phyloP scores from a whole-genome alignment of 1,284 basidiomycete species.

The Ceratobasidium sp. region DNA sequence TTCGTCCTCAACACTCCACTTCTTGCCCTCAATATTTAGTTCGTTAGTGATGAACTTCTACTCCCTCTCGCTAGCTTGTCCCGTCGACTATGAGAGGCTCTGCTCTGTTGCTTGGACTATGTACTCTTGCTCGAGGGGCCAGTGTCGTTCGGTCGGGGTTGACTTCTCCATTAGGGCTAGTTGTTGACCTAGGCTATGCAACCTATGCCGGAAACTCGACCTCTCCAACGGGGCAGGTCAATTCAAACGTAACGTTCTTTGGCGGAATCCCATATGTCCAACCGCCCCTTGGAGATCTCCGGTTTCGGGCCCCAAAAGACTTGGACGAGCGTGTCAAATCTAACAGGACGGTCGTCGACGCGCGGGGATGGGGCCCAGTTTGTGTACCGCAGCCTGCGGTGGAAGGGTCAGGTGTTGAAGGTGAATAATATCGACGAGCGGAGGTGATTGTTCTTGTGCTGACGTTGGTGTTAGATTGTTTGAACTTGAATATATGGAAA shows the following conservation, averaged over 20 bases:
- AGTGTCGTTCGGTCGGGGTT: background rate
- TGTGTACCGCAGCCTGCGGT: constrained; percentile 40
- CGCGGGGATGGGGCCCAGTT: constrained; percentile 38
- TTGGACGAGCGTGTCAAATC: constrained; percentile 50
- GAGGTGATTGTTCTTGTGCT: background rate
- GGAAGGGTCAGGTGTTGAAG: constrained; percentile 34
- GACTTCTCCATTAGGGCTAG: constrained; percentile 34
- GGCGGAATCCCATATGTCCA: constrained; percentile 62
- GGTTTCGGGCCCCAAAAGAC: constrained; percentile 58
- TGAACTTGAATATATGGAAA: constrained; percentile 61
- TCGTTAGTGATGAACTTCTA: background rate
- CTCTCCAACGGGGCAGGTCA: constrained; percentile 48
- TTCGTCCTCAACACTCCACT: background rate
- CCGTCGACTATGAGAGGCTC: constrained; percentile 6
- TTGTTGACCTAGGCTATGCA: constrained; percentile 51
- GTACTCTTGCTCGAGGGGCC: background rate
- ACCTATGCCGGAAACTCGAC: constrained; percentile 58
- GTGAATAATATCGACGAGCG: background rate
- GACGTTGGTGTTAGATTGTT: constrained; percentile 61
- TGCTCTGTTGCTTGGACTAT: background rate
- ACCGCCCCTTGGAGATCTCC: constrained; percentile 54
- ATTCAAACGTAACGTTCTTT: constrained; percentile 67
- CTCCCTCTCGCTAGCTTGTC: background rate
- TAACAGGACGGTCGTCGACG: constrained; percentile 46
- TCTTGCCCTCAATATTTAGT: background rate